Evolutionary conservation across 2,329 filamentous ascomycete species (phyloP).

Genomic region (Aspergillus ruber): DNA sequence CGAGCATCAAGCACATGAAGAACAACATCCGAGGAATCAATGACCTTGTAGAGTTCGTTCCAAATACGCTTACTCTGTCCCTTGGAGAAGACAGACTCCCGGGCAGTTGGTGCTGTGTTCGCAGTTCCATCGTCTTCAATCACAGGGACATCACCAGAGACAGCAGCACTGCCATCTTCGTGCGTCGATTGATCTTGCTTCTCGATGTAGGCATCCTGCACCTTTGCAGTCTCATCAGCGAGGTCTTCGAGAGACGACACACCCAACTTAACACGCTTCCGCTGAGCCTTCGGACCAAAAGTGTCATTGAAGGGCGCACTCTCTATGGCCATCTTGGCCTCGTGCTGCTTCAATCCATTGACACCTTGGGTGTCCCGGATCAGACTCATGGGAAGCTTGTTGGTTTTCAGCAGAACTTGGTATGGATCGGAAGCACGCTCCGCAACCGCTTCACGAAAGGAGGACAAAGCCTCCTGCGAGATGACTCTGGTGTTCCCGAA

Average conservation of each 20-base stretch:
- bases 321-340: constrained; percentile 90
- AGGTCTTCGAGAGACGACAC: constrained; percentile 77
- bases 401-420: constrained; percentile 88
- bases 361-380: constrained; percentile 72
- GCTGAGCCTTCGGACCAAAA: constrained; percentile 87
- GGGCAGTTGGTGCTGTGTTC: constrained; percentile 48
- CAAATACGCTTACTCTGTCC: constrained; percentile 93
- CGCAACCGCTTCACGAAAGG: constrained; percentile 86
- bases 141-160: constrained; percentile 44
- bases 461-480: constrained; percentile 76
- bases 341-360: constrained; percentile 85
- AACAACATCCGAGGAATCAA: constrained; percentile 91
- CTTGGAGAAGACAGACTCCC: constrained; percentile 85
- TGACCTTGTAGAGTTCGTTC: constrained; percentile 95
- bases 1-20: constrained; percentile 90
- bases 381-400: constrained; percentile 93
- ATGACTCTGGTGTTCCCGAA: constrained; percentile 92
- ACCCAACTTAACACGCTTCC: constrained; percentile 85
- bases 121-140: constrained; percentile 42
- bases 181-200: constrained; percentile 71
- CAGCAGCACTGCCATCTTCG: constrained; percentile 62
- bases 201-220: constrained; percentile 75
- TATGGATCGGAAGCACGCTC: constrained; percentile 88
- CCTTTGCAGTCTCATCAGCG: constrained; percentile 70
- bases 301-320: constrained; percentile 78